Percentiles rank a stretch among this genome's conserved stretches.
phyloP scores from a whole-genome alignment of 139 green algal species.

The Tetradesmus lagerheimii region DNA sequence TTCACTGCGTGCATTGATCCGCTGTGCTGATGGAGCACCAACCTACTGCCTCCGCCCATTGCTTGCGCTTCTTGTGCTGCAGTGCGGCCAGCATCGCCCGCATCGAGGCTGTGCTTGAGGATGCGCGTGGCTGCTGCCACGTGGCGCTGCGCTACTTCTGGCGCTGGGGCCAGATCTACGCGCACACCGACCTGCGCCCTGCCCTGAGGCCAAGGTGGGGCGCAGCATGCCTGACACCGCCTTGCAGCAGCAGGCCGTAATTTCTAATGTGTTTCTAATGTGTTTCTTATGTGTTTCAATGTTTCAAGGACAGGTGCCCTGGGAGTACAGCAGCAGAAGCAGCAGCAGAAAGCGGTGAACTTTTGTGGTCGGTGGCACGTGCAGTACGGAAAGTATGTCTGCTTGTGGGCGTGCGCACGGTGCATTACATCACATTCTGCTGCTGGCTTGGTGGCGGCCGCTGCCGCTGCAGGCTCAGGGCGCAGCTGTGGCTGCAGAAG shows the following conservation, averaged over 20 bases:
- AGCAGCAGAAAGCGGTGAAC: not conserved
- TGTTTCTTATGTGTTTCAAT: no score
- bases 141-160: slow-evolving; percentile 39
- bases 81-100: not conserved
- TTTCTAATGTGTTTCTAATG: no score
- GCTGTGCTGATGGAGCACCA: no score
- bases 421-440: not conserved
- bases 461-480: not conserved
- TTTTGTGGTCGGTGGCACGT: no score
- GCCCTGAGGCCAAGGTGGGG: not conserved
- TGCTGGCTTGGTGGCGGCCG: not conserved
- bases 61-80: not conserved
- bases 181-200: not conserved
- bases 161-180: slow-evolving; percentile 31
- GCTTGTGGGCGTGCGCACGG: no score
- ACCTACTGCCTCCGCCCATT: not conserved
- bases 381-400: no score
- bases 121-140: not conserved
- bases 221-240: not conserved
- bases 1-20: not conserved
- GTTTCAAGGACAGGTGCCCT: no score
- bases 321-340: not conserved
- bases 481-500: slow-evolving; percentile 34
- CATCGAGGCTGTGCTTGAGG: slow-evolving; percentile 12
- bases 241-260: no score